Percentiles rank a stretch among this genome's conserved stretches.
Evolutionary conservation across 2,329 filamentous ascomycete species (phyloP).

Genomic region (Aaosphaeria pasadenensis): DNA sequence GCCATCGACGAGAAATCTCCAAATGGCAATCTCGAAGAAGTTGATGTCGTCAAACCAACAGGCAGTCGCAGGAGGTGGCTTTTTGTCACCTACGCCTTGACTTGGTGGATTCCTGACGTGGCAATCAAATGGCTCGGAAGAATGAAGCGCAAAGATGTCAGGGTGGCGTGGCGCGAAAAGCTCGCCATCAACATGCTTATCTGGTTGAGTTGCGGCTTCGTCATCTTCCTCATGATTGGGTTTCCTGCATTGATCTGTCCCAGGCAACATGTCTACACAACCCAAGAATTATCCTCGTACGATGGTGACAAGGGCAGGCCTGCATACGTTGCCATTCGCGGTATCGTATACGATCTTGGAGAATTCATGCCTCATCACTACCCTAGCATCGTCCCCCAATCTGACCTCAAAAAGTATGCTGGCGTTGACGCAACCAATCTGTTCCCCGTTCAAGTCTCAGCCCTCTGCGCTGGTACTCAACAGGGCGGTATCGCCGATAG

Average conservation of each 20-base stretch:
- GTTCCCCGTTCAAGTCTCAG: slow-evolving; percentile 92
- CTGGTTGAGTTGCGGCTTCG: slow-evolving; percentile 76
- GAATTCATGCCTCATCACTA: slow-evolving; percentile 76
- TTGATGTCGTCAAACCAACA: slow-evolving; percentile 78
- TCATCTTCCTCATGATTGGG: slow-evolving; percentile 76
- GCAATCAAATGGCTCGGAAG: slow-evolving; percentile 71
- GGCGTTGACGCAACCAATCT: slow-evolving; percentile 82
- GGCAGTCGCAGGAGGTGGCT: slow-evolving; percentile 88
- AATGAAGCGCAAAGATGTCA: slow-evolving; percentile 90
- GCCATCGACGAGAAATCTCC: slow-evolving; percentile 95
- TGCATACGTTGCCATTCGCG: slow-evolving; percentile 79
- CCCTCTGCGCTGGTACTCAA: slow-evolving; percentile 73
- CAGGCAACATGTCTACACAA: slow-evolving; percentile 81
- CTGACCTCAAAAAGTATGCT: slow-evolving; percentile 73
- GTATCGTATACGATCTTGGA: slow-evolving; percentile 81
- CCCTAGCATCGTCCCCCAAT: slow-evolving; percentile 59
- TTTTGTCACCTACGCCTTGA: slow-evolving; percentile 76
- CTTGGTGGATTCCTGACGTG: slow-evolving; percentile 85
- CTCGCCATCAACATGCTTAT: slow-evolving; percentile 97
- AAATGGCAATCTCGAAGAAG: slow-evolving; percentile 83
- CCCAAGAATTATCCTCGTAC: slow-evolving; percentile 68
- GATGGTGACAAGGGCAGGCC: slow-evolving; percentile 66
- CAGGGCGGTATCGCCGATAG: slow-evolving; percentile 64
- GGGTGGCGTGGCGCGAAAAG: slow-evolving; percentile 94
- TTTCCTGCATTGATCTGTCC: slow-evolving; percentile 94